phyloP scores from a whole-genome alignment of 768 basidiomycete genomes.

The Amanita phalloides region DNA sequence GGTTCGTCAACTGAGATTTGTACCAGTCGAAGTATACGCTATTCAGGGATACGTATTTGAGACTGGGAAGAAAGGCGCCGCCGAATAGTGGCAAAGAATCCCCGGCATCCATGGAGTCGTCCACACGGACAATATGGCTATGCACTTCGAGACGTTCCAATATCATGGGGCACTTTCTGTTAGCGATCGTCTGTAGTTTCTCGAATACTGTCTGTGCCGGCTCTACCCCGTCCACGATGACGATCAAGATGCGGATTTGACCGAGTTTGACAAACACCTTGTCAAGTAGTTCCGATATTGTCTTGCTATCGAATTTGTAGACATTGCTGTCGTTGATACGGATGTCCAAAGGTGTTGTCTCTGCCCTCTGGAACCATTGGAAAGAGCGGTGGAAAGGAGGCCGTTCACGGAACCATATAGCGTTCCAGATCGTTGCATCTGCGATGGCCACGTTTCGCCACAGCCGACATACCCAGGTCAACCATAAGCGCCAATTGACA shows the following conservation, averaged over 20 bases:
- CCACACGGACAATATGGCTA: conserved; percentile 36
- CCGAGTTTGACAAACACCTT: conserved; percentile 38
- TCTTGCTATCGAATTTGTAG: conserved; percentile 25
- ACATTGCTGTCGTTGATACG: conserved; percentile 37
- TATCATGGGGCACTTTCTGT: conserved; percentile 22
- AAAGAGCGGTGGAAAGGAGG: conserved; percentile 40
- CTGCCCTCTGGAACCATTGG: conserved; percentile 48
- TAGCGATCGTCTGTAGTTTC: conserved; percentile 28
- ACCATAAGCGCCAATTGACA: conserved; percentile 27
- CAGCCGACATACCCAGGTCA: conserved; percentile 49
- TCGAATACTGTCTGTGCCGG: conserved; percentile 40
- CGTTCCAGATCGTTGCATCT: conserved; percentile 51
- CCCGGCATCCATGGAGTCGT: conserved; percentile 32
- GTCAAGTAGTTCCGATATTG: conserved; percentile 40
- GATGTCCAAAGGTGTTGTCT: conserved; percentile 45
- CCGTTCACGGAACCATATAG: conserved; percentile 49
- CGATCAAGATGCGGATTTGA: conserved; percentile 49
- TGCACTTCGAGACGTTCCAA: conserved; percentile 62
- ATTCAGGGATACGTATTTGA: conserved; percentile 43
- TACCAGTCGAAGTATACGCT: conserved; percentile 57
- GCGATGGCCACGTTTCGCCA: conserved; percentile 41
- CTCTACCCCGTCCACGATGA: conserved; percentile 47
- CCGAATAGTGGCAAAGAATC: conserved; percentile 36
- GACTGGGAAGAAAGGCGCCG: conserved; percentile 29
- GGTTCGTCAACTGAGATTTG: conserved; percentile 33